Evolutionary conservation across 192 early-diverging fungal species (phyloP).

Genomic region (Linnemannia schmuckeri): DNA sequence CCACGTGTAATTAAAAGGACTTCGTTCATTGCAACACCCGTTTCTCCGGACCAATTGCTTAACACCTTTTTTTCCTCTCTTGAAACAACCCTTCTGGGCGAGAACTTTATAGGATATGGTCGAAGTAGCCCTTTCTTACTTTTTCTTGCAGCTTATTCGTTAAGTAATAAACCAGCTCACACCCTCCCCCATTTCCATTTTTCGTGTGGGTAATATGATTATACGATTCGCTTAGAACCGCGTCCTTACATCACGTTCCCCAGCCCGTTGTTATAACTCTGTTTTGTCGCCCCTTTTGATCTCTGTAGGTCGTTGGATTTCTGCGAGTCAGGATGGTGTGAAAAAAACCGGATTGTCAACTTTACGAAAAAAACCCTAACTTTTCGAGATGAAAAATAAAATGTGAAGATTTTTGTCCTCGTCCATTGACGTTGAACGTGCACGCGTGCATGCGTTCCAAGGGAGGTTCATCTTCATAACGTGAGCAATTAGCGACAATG

Average conservation of each 20-base stretch:
- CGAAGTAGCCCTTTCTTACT: neutral
- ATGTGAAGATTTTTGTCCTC: neutral
- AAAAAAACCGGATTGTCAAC: neutral
- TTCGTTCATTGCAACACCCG: neutral
- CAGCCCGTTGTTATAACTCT: neutral
- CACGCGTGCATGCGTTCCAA: neutral
- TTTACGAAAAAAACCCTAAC: neutral
- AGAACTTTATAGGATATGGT: neutral
- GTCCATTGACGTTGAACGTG: neutral
- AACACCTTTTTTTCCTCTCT: neutral
- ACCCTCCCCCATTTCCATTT: too few species aligned
- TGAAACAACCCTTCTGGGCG: neutral
- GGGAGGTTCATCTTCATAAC: neutral
- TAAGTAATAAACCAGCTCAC: neutral
- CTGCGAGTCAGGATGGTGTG: neutral
- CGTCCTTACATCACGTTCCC: neutral
- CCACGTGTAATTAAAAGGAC: neutral
- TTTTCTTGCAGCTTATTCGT: neutral
- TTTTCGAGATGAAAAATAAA: neutral
- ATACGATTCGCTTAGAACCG: neutral
- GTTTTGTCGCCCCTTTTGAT: neutral
- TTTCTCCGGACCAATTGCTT: neutral
- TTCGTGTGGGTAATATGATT: neutral
- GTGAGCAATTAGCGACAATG: neutral
- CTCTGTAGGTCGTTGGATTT: neutral